These are phyloP conservation scores for Cenchrus purpureus DNA, from an alignment of 176 grass and related monocot genomes.

Conservation along the genomic window DNA sequence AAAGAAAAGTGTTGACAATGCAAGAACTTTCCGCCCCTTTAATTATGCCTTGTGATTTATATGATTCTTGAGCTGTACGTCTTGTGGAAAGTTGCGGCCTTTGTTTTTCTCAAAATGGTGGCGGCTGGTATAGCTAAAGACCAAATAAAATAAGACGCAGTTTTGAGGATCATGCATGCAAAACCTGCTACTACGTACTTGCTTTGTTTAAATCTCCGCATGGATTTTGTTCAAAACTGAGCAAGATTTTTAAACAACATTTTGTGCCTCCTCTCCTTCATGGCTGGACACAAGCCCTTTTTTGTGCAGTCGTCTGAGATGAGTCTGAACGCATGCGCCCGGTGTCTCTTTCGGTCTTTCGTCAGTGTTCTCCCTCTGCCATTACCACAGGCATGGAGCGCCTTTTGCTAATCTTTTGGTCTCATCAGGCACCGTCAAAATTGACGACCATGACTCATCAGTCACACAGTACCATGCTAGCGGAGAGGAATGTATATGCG, in stretches of 20 bases:
- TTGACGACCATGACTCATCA: neutral
- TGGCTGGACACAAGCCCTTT: no score
- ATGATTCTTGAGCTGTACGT: neutral
- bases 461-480: neutral
- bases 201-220: neutral
- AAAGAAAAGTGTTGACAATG: neutral
- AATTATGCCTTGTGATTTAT: neutral
- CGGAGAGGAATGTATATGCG: neutral
- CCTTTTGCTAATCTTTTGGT: neutral
- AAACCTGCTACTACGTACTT: neutral
- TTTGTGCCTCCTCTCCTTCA: no score
- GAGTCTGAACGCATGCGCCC: neutral
- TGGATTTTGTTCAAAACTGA: no score
- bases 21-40: neutral
- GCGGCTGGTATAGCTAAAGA: neutral
- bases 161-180: no score
- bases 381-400: neutral
- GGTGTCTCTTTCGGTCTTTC: neutral
- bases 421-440: neutral
- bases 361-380: neutral
- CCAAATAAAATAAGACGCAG: neutral
- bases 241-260: no score
- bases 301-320: no score
- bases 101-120: neutral
- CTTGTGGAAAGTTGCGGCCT: neutral